A percentile compares a stretch with the other conserved stretches of the same genome.
Evolutionary conservation across 352 stramenopile species (phyloP).

Genomic region (Pythium sukuiense): DNA sequence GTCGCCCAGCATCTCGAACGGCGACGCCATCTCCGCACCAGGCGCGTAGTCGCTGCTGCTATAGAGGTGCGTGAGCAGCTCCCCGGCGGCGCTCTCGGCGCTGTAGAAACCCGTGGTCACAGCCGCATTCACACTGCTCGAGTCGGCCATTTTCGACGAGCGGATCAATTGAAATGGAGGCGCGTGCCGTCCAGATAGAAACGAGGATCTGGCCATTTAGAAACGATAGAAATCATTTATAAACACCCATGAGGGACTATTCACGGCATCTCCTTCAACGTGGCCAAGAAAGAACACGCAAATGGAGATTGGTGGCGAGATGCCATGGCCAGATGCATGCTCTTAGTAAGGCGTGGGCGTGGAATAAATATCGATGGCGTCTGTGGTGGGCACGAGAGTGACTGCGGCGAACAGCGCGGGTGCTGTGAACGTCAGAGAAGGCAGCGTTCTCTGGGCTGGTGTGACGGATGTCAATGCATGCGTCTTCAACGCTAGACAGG

Average conservation of each 20-base stretch:
- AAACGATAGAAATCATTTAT: slow-evolving; percentile 9
- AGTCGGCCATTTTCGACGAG: slow-evolving; percentile 1
- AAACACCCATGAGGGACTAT: not conserved
- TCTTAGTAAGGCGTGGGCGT: slow-evolving; percentile 8
- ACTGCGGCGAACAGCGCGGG: slow-evolving; percentile 38
- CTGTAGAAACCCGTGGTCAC: slow-evolving; percentile 52
- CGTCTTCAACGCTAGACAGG: not conserved
- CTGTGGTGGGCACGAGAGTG: slow-evolving; percentile 29
- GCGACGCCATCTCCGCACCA: slow-evolving; percentile 10
- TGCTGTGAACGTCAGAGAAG: slow-evolving; percentile 6
- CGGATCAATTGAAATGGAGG: not conserved
- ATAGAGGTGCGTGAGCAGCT: slow-evolving; percentile 51
- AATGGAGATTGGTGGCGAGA: no score
- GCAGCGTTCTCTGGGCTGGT: not conserved
- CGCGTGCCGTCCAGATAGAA: not conserved
- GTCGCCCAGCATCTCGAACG: slow-evolving; percentile 49
- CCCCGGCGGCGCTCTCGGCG: slow-evolving; percentile 40
- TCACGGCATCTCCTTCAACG: not conserved
- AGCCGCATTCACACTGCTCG: slow-evolving; percentile 13
- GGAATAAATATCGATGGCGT: slow-evolving; percentile 39
- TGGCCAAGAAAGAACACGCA: no score
- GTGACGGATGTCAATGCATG: not conserved
- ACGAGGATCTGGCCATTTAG: slow-evolving; percentile 8
- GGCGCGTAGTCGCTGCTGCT: slow-evolving; percentile 21
- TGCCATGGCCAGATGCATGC: not conserved